phyloP scores from a whole-genome alignment of 2,329 filamentous ascomycete genomes.

The Trichophyton benhamiae region DNA sequence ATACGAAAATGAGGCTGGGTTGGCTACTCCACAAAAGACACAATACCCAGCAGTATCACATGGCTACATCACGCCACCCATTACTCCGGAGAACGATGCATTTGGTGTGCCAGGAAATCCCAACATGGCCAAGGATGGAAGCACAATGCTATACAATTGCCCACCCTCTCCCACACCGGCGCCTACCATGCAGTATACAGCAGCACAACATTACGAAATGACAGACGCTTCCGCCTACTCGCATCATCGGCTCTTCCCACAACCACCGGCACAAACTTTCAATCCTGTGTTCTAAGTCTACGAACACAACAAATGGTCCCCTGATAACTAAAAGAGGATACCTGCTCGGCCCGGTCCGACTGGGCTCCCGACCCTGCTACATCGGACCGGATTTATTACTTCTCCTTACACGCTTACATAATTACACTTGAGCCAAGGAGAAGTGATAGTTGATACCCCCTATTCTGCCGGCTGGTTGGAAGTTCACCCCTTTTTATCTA shows the following conservation, averaged over 20 bases:
- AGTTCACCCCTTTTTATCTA: neutral
- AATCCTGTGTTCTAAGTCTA: conserved; percentile 16
- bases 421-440: too few relatives aligned
- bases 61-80: conserved; percentile 38
- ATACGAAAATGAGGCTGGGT: conserved; percentile 31
- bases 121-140: conserved; percentile 21
- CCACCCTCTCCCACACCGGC: conserved; percentile 29
- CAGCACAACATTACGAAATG: conserved; percentile 26
- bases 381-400: too few relatives aligned
- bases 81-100: conserved; percentile 35
- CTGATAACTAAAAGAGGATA: too few relatives aligned
- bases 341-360: neutral
- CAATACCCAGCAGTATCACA: conserved; percentile 26
- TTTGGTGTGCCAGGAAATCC: conserved; percentile 27
- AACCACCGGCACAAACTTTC: conserved; percentile 25
- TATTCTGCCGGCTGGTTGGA: neutral
- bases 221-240: conserved; percentile 24
- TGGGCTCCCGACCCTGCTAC: neutral
- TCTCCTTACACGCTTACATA: too few relatives aligned
- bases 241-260: conserved; percentile 23
- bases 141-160: conserved; percentile 19
- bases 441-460: neutral
- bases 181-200: conserved; percentile 27
- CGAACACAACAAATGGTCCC: neutral
- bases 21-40: conserved; percentile 33